These are phyloP conservation scores for Oxytropis ochrocephala DNA, from an alignment of 306 rosid species.

Conservation along the genomic window DNA sequence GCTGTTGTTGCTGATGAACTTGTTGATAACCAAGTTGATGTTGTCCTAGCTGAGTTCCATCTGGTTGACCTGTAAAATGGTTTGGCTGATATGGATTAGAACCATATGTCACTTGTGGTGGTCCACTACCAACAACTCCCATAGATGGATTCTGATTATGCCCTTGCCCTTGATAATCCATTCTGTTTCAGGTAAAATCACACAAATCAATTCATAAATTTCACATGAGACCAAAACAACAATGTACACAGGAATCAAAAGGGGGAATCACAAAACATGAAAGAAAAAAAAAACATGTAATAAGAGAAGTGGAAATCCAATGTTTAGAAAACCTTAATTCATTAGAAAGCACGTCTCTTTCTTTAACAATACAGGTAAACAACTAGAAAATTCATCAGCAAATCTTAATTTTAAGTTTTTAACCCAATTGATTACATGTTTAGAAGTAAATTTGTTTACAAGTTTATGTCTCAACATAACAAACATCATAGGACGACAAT, in stretches of 20 bases:
- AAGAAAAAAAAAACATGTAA: background rate
- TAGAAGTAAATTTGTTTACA: background rate
- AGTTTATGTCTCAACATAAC: background rate
- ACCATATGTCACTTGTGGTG: slow-evolving; percentile 34
- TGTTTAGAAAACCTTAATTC: background rate
- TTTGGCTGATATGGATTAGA: slow-evolving; percentile 33
- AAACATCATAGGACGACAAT: background rate
- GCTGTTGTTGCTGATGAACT: slow-evolving; percentile 50
- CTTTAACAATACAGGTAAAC: background rate
- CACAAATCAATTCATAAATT: slow-evolving; percentile 7
- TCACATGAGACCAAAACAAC: background rate
- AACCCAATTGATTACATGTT: background rate
- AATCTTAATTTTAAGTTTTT: background rate
- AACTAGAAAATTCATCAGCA: background rate
- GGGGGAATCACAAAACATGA: background rate
- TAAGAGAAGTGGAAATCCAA: background rate
- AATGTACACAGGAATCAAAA: background rate
- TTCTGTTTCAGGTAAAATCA: slow-evolving; percentile 29
- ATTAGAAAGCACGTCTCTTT: too few relatives aligned
- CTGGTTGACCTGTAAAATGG: slow-evolving; percentile 39
- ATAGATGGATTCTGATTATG: slow-evolving; percentile 34
- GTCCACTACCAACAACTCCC: slow-evolving; percentile 33
- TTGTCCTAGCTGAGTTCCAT: slow-evolving; percentile 46
- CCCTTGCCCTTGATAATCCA: slow-evolving; percentile 58
- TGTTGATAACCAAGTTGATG: slow-evolving; percentile 59